Percentiles rank a stretch among this genome's conserved stretches.
These are phyloP conservation scores for Xylariaceae sp. DNA, from an alignment of 2,329 filamentous ascomycete genomes.

Conservation along the genomic window DNA sequence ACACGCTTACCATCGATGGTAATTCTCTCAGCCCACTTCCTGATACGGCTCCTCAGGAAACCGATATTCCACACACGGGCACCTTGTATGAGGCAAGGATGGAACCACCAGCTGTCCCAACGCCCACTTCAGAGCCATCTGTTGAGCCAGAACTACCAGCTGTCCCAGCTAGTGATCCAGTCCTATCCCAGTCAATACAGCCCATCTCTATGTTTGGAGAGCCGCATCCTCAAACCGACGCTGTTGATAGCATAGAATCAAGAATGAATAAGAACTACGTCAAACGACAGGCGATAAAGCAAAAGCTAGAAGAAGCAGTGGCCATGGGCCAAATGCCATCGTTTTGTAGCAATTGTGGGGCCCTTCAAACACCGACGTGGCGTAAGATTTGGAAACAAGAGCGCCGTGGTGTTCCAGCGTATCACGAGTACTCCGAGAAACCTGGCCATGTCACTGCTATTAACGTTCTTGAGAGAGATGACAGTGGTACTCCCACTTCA, in stretches of 20 bases:
- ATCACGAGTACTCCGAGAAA: conserved; percentile 74
- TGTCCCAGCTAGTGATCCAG: conserved; percentile 57
- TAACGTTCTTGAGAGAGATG: conserved; percentile 68
- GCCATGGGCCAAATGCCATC: conserved; percentile 83
- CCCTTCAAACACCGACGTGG: conserved; percentile 96
- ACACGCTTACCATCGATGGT: conserved; percentile 23
- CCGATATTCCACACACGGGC: background rate
- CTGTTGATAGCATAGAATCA: conserved; percentile 38
- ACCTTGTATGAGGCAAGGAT: conserved; percentile 20
- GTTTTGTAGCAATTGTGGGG: conserved; percentile 91
- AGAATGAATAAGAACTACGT: conserved; percentile 68
- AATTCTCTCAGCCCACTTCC: conserved; percentile 29
- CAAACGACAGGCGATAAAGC: conserved; percentile 67
- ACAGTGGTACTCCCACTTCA: conserved; percentile 65
- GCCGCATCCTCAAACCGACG: conserved; percentile 53
- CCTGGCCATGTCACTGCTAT: conserved; percentile 78
- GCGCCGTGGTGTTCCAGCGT: conserved; percentile 71
- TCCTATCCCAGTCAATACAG: conserved; percentile 42
- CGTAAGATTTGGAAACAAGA: conserved; percentile 88
- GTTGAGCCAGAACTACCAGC: conserved; percentile 42
- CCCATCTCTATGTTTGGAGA: conserved; percentile 48
- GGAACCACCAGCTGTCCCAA: conserved; percentile 32
- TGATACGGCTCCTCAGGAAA: conserved; percentile 23
- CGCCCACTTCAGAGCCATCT: conserved; percentile 29
- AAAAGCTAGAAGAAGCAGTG: conserved; percentile 68